These are phyloP conservation scores for Arxiozyma bovina DNA, from an alignment of 1,139 yeast species.

Conservation along the genomic window DNA sequence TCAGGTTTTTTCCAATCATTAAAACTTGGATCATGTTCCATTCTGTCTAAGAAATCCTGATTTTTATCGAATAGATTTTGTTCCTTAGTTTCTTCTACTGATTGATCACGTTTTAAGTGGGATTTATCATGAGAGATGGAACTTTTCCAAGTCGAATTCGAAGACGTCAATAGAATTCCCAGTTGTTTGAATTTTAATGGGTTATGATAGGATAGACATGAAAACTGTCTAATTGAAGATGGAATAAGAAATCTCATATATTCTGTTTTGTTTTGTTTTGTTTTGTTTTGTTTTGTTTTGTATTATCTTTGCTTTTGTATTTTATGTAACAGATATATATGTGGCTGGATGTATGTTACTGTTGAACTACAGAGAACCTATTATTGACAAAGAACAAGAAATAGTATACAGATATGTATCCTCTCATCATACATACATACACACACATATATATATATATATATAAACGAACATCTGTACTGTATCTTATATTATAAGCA, in stretches of 20 bases:
- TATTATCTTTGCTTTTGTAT: no score
- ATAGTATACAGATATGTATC: no score
- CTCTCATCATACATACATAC: no score
- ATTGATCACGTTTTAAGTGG: conserved; percentile 15
- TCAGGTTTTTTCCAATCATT: conserved; percentile 14
- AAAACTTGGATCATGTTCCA: conserved; percentile 20
- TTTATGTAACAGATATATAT: no score
- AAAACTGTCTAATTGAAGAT: not conserved
- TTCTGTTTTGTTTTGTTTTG: conserved; percentile 5
- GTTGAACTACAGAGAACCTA: no score
- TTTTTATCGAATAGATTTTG: conserved; percentile 25
- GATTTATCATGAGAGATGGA: not conserved
- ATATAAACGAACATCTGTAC: no score
- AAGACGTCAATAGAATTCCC: not conserved
- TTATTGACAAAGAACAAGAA: no score
- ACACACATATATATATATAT: no score
- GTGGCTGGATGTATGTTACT: no score
- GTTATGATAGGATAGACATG: not conserved
- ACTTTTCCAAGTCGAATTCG: not conserved
- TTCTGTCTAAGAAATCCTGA: conserved; percentile 19
- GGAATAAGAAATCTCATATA: not conserved
- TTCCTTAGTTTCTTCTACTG: conserved; percentile 17
- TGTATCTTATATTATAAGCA: no score
- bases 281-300: conserved; percentile 12
- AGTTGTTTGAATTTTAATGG: not conserved